phyloP scores from a whole-genome alignment of 139 green algal species.

The Pseudopediastrum boryanum region DNA sequence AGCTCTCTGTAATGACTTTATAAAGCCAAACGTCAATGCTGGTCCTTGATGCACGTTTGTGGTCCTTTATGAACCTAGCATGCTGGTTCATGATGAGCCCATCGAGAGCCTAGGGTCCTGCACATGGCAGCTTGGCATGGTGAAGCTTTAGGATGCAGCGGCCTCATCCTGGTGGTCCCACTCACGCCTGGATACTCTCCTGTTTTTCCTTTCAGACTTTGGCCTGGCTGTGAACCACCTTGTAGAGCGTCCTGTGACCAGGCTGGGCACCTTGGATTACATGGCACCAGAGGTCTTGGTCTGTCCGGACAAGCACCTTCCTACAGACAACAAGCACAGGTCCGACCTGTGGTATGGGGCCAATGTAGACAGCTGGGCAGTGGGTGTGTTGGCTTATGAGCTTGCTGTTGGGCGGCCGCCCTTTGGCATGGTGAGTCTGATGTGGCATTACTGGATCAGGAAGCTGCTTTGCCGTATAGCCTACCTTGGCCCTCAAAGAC shows the following conservation, averaged over 20 bases:
- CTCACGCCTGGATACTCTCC: no score
- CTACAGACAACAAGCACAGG: slow-evolving; percentile 78
- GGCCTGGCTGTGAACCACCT: slow-evolving; percentile 59
- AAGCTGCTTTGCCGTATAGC: no score
- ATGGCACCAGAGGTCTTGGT: slow-evolving; percentile 64
- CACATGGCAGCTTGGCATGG: no score
- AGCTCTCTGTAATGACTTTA: no score
- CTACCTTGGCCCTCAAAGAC: no score
- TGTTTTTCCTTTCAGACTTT: slow-evolving; percentile 60
- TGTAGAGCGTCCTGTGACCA: slow-evolving; percentile 59
- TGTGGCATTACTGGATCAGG: no score
- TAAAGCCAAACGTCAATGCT: background rate
- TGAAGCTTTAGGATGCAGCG: no score
- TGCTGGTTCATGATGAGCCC: no score
- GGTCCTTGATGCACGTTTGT: no score
- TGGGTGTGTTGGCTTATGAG: slow-evolving; percentile 86
- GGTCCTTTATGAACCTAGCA: no score
- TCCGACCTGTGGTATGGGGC: slow-evolving; percentile 68
- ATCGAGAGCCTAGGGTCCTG: no score
- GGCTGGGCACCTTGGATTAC: slow-evolving; percentile 67
- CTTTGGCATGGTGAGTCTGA: slow-evolving; percentile 67
- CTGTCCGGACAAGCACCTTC: slow-evolving; percentile 75
- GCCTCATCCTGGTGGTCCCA: no score
- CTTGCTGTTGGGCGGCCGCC: slow-evolving; percentile 76
- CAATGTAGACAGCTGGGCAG: slow-evolving; percentile 78